Evolutionary conservation across 441 rosid genomes (phyloP), one percentile per base, ranked within the genome.

Genomic region (Populus hybrid): DNA sequence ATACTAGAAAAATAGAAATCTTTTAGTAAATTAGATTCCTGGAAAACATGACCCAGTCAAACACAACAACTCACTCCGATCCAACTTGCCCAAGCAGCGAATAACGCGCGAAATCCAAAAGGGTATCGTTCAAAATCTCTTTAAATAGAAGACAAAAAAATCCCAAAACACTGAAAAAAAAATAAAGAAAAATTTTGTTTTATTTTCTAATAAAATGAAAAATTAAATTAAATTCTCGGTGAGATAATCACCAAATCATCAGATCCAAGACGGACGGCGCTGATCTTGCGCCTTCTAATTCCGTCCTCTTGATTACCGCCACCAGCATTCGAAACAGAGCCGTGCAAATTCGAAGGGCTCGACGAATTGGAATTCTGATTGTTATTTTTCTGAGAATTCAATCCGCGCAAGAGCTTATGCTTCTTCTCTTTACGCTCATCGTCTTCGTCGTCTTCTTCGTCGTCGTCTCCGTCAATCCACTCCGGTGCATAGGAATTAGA

Each of bases 371-470:
- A 77, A 78, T 11, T 75, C 66, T 79, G 83, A 76, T 82, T 73
- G 33, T 80, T 73, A 64, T 81, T 53, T 63, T 77, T 75, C 23
- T 81, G 80, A 28, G 89, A 82, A 84, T 88, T 88, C 40, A 92
- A 81, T 45, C 97, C 97, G 71, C 72, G 91, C 75, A 93, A 87
- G 40, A 87, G 88, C 79, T 87, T 82, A 65, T 83, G 97, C 85
- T 92, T 92, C 85, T 92, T 94, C 77, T 88, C 80, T 23, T 79
- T 78, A 40, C 99, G 87, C 78, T 94, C 97, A 72, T 94, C 98
- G 4, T 87, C 95, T 4, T 80, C 84, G 29, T 79, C 82, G 35
- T 71, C 76, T n/a, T n/a, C n/a, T n/a, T n/a, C n/a, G n/a, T n/a
- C n/a, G n/a, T n/a, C n/a, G 6, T 75, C 76, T 42, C 64, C 73